A percentile compares a stretch with the other conserved stretches of the same genome.
phyloP scores from a whole-genome alignment of 78 protist genomes.

The Creolimax fragrantissima region DNA sequence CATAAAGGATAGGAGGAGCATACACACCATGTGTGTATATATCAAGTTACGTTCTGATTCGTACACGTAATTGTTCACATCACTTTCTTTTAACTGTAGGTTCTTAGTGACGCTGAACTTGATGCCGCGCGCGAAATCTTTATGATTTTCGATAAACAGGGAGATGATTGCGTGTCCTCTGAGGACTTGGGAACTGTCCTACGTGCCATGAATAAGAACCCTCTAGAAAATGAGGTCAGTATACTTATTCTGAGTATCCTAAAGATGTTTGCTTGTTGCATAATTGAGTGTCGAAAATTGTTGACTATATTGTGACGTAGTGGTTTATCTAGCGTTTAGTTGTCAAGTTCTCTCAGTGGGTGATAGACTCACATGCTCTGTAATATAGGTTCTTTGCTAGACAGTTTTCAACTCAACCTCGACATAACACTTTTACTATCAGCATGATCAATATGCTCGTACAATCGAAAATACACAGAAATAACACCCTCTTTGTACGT shows the following conservation, averaged over 20 bases:
- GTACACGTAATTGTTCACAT: no score
- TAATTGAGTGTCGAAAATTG: background rate
- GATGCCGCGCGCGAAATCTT: conserved; percentile 34
- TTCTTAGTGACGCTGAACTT: background rate
- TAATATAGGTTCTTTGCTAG: no score
- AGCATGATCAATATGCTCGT: no score
- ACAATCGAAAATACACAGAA: background rate
- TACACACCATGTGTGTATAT: no score
- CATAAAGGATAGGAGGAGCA: no score
- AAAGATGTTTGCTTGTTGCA: background rate
- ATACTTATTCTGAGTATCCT: conserved; percentile 19
- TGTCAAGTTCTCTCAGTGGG: no score
- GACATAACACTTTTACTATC: no score
- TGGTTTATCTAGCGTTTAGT: no score
- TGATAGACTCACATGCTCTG: no score
- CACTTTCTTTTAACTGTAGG: background rate
- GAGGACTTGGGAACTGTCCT: conserved; percentile 51
- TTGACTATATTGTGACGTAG: background rate
- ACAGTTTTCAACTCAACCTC: no score
- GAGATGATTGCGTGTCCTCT: conserved; percentile 51
- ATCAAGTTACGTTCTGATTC: no score
- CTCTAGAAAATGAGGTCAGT: conserved; percentile 54
- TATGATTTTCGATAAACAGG: conserved; percentile 51
- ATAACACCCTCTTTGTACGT: background rate
- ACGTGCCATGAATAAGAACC: conserved; percentile 63